Conservation (phyloP, 1,139 yeast species). For the Candida anutae region DNA sequence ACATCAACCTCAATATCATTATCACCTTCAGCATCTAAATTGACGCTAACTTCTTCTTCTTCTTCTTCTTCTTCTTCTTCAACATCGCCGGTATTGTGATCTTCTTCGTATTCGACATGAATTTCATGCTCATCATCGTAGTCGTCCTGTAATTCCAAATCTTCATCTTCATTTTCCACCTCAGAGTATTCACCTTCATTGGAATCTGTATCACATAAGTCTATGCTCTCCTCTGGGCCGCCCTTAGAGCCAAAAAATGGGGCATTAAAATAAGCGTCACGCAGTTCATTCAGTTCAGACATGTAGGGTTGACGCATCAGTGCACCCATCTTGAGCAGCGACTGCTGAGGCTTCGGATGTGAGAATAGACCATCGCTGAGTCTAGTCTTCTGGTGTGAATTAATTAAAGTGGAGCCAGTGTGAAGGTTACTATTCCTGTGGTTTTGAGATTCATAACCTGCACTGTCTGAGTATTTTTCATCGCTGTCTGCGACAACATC, state of each 20-base stretch:
- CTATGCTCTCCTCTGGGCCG: too few relatives aligned
- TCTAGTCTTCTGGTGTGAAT: too few relatives aligned
- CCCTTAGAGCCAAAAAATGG: too few relatives aligned
- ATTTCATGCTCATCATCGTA: constrained; percentile 1
- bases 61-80: constrained; percentile 1
- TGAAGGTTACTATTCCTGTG: too few relatives aligned
- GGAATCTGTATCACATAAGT: too few relatives aligned
- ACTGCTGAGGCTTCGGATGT: too few relatives aligned
- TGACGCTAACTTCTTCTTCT: constrained; percentile 1
- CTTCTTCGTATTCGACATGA: constrained; percentile 1
- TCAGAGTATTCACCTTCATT: constrained; percentile 1
- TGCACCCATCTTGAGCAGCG: too few relatives aligned
- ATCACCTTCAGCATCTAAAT: constrained; percentile 1
- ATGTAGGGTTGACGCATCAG: too few relatives aligned
- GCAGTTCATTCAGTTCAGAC: too few relatives aligned
- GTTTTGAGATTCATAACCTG: constrained; percentile 3
- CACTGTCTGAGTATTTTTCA: constrained; percentile 2
- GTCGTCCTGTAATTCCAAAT: background rate
- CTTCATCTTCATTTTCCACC: constrained; percentile 1
- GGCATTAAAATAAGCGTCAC: too few relatives aligned
- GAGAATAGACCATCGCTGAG: too few relatives aligned
- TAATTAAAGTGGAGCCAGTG: too few relatives aligned
- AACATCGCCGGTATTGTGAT: background rate
- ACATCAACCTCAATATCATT: constrained; percentile 6
- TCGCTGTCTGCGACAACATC: background rate